Evolutionary conservation across 176 grass and related monocot genomes (phyloP).

Genomic region (Cenchrus americanus): DNA sequence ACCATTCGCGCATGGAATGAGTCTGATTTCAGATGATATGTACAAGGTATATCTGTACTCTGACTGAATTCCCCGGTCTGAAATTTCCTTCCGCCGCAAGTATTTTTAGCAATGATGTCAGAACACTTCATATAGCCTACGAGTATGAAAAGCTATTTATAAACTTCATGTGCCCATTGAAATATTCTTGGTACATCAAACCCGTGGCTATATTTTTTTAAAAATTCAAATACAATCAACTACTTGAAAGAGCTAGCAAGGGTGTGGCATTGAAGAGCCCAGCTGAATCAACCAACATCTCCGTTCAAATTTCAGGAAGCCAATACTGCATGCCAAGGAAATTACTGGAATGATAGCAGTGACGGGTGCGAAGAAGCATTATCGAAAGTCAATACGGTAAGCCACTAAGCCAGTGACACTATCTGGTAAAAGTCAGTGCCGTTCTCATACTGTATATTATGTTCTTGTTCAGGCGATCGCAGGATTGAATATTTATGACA

Average conservation of each 20-base stretch:
- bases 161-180: background rate
- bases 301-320: constrained; percentile 56
- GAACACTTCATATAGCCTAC: background rate
- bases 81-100: background rate
- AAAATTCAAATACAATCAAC: background rate
- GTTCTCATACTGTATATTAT: constrained; percentile 20
- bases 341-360: constrained; percentile 67
- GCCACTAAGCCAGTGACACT: constrained; percentile 40
- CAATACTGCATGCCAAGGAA: constrained; percentile 63
- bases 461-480: constrained; percentile 49
- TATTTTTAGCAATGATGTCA: background rate
- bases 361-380: constrained; percentile 43
- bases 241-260: background rate
- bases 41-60: constrained; percentile 54
- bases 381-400: constrained; percentile 66
- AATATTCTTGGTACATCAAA: background rate
- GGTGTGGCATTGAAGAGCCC: background rate
- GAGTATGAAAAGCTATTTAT: background rate
- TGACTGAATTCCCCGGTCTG: background rate
- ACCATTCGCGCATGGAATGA: constrained; percentile 97
- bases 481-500: constrained; percentile 81
- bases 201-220: background rate
- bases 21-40: constrained; percentile 76
- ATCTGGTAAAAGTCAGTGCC: background rate
- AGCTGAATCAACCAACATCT: constrained; percentile 5